Percentiles rank a stretch among this genome's conserved stretches.
Evolutionary conservation across 1,139 yeast genomes (phyloP).

Genomic region (Meyerozyma sp.): DNA sequence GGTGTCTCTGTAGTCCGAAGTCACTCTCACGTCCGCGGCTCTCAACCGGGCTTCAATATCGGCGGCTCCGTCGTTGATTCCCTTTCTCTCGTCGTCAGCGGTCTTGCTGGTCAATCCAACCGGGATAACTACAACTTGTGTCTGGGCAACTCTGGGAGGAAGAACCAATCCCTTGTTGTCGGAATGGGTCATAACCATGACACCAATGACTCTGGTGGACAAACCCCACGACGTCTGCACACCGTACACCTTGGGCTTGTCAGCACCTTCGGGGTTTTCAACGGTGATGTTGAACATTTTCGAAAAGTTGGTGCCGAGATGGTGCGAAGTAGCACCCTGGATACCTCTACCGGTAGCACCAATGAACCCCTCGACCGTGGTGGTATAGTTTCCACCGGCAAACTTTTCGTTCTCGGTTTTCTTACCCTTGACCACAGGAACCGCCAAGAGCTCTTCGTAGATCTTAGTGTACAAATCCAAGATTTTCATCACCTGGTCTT

Average conservation of each 20-base stretch:
- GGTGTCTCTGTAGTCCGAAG: slow-evolving; percentile 86
- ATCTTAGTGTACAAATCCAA: slow-evolving; percentile 80
- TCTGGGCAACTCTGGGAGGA: slow-evolving; percentile 95
- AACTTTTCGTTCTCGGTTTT: slow-evolving; percentile 98
- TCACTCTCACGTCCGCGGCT: slow-evolving; percentile 61
- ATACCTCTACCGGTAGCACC: slow-evolving; percentile 99
- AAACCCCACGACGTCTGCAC: slow-evolving; percentile 99
- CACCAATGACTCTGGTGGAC: slow-evolving; percentile 98
- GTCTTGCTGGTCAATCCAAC: slow-evolving; percentile 92
- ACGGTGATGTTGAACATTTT: slow-evolving; percentile 96
- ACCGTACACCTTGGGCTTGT: slow-evolving; percentile 79
- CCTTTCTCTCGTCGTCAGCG: slow-evolving; percentile 64
- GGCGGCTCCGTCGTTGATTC: slow-evolving; percentile 65
- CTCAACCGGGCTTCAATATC: slow-evolving; percentile 56
- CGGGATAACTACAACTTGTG: slow-evolving; percentile 89
- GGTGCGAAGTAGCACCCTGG: slow-evolving; percentile 98
- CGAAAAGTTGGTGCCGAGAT: slow-evolving; percentile 96
- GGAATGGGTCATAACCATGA: slow-evolving; percentile 97
- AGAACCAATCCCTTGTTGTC: slow-evolving; percentile 97
- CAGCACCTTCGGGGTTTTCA: slow-evolving; percentile 88
- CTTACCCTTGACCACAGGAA: slow-evolving; percentile 91
- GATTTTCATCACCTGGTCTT: slow-evolving; percentile 78
- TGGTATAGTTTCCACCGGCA: slow-evolving; percentile 95
- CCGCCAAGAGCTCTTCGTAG: slow-evolving; percentile 90
- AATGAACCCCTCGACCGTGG: slow-evolving; percentile 94